Evolutionary conservation across 2,329 filamentous ascomycete species (phyloP), one percentile per base, ranked within the genome.

Genomic region (Fusarium nygamai): DNA sequence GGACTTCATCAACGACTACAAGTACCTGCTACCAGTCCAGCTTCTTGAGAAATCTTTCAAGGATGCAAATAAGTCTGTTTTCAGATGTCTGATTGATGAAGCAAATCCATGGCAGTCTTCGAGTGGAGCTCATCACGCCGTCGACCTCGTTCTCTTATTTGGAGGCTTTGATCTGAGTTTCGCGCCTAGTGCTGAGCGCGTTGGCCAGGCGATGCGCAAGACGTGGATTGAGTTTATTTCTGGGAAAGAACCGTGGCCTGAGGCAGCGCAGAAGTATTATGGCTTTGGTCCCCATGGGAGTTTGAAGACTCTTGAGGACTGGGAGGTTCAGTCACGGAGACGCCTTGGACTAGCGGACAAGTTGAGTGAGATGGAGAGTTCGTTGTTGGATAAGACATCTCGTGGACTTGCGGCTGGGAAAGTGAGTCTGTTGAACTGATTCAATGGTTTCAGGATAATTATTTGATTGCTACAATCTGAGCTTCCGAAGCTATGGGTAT

Each of bases 71-170:
- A 63, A 14, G 77, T 80, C 12, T 84, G 81, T 80, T 3, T 86
- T 82, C 66, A 80, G 79, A 38, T 87, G 84, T 43, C 70, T 85
- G 1, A 70, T 87, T 3, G 86, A 87, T 44, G 83, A 87, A 61
- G 54, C 79, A 1, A 87, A 87, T 41, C 85, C 86, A 10, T 87
- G 83, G 84, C 86, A 87, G 57, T 61, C 81, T 1, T 86, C 85
- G 0, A 84, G 82, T 14, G 80, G 86, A 0, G 79, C 85, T 5
- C 86, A 87, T 44, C 86, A 87, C 65, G 86, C 83, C 0, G 83
- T 87, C 5, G 86, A 87, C 69, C 75, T 87, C 8, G 64, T 87
- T 5, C 82, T 86, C 14, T 72, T 87, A 0, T 87, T 87, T 33
- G 84, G 80, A 1, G 82, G 82, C 0, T 72, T 85, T 8, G 83